Base-by-base conservation (phyloP, 1,139 yeast species). In the Torulaspora globosa region DNA sequence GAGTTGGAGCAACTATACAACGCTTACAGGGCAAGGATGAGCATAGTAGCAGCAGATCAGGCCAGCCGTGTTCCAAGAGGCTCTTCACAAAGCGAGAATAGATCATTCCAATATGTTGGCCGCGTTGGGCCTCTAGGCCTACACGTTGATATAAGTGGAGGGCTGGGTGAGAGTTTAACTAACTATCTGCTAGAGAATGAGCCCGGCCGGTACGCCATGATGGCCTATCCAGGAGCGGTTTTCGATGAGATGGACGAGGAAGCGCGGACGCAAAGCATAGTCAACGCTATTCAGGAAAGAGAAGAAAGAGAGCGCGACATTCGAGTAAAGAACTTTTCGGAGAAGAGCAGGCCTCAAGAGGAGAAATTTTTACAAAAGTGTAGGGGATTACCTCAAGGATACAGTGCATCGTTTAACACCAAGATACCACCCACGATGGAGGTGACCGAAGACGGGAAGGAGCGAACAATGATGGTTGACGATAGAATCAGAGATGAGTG, bases 231-330 rank as follows among this genome's bases (percentile, higher is more conserved):
- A 21, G 43, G 30, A 29, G 46, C 32, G 30, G 35, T 33, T 14
- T 34, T 38, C 36, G 56, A 43, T 18, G 55, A 47, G 8, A 51
- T 48, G 16, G 60, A 54, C 27, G 68, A 62, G 10, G 68, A 64
- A 24, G 64, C 57, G 14, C 57, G 69, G 7, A 71, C 75, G 6
- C 62, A 57, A 37, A 54, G 59, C 43, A 59, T 68, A 12, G 57
- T 68, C 41, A 54, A 58, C 26, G 55, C 62, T 56, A 64, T 69
- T 38, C 68, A 69, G 50, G 61, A 58, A 27, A 52, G 68, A 21
- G 72, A 68, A 46, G 68, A 56, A 40, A 63, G 44, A 51, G 75
- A 72, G 53, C 64, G 53, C 50, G 71, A 59, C 52, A 60, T 38
- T 27, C 61, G 56, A 41, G 63, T 55, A 37, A 60, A 47, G 57